Percentiles rank a stretch among this genome's conserved stretches.
Evolutionary conservation across 1,284 basidiomycete species (phyloP).

Genomic region (Tilletia horrida): DNA sequence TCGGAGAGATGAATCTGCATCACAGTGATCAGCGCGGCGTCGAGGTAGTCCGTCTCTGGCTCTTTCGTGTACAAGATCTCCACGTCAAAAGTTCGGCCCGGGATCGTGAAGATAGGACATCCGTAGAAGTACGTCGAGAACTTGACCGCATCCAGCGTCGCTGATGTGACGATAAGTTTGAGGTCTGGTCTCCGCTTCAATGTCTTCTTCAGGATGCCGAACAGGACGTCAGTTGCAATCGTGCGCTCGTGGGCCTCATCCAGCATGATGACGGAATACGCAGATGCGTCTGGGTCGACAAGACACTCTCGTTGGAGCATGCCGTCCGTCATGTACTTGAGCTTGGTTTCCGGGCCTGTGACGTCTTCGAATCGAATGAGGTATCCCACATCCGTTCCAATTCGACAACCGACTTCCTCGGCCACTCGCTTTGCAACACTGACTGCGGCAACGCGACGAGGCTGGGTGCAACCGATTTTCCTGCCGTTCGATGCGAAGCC

Average conservation of each 20-base stretch:
- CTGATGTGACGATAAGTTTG: slow-evolving; percentile 96
- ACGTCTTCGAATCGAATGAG: slow-evolving; percentile 99
- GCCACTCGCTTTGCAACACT: slow-evolving; percentile 98
- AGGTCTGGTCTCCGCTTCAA: slow-evolving; percentile 89
- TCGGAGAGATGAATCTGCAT: slow-evolving; percentile 99
- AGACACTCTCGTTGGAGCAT: slow-evolving; percentile 96
- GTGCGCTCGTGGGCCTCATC: slow-evolving; percentile 99
- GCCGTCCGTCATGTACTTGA: slow-evolving; percentile 99
- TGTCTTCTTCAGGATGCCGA: slow-evolving; percentile 93
- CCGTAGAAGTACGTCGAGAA: slow-evolving; percentile 98
- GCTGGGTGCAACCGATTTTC: slow-evolving; percentile 93
- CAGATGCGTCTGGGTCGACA: slow-evolving; percentile 86
- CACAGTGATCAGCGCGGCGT: slow-evolving; percentile 94
- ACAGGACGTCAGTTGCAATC: slow-evolving; percentile 94
- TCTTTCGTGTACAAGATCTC: slow-evolving; percentile 97
- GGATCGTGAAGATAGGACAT: slow-evolving; percentile 99
- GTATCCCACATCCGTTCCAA: slow-evolving; percentile 97
- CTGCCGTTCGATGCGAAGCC: slow-evolving; percentile 75
- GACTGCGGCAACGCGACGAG: slow-evolving; percentile 96
- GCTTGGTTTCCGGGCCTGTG: slow-evolving; percentile 92
- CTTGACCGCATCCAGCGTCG: slow-evolving; percentile 98
- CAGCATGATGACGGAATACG: slow-evolving; percentile 94
- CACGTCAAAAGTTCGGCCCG: slow-evolving; percentile 96
- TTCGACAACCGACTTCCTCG: slow-evolving; percentile 92
- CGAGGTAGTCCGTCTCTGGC: slow-evolving; percentile 96